A percentile compares a stretch with the other conserved stretches of the same genome.
These are phyloP conservation scores for Lablab purpureus DNA, from an alignment of 306 rosid species.

Conservation along the genomic window DNA sequence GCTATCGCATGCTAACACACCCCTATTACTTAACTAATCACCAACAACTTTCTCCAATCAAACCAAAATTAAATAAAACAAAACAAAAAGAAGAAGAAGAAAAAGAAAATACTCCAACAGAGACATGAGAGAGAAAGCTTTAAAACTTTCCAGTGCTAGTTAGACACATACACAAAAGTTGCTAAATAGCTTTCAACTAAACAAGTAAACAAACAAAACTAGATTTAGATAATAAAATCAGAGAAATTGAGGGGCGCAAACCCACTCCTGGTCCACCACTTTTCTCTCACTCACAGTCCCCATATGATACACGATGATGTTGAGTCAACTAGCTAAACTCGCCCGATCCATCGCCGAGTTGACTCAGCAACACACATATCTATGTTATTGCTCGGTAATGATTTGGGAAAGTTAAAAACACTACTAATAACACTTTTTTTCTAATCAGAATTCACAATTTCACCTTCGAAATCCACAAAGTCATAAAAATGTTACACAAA, in stretches of 20 bases:
- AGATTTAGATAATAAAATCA: conserved; percentile 27
- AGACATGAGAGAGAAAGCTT: background rate
- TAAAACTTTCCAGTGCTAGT: conserved; percentile 17
- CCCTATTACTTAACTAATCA: conserved; percentile 17
- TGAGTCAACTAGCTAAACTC: conserved; percentile 35
- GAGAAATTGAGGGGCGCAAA: conserved; percentile 20
- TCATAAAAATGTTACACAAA: background rate
- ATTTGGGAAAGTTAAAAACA: conserved; percentile 41
- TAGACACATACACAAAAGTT: conserved; percentile 37
- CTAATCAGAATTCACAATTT: background rate
- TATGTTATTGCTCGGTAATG: background rate
- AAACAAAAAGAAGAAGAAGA: background rate
- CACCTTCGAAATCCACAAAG: background rate
- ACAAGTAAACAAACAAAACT: conserved; percentile 20
- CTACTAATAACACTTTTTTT: background rate
- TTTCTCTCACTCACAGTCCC: conserved; percentile 36
- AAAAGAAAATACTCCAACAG: background rate
- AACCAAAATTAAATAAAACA: conserved; percentile 20
- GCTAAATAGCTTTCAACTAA: conserved; percentile 1
- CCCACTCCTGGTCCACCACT: conserved; percentile 46
- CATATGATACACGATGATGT: conserved; percentile 43
- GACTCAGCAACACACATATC: conserved; percentile 25
- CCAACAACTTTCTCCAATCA: background rate
- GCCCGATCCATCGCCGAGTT: conserved; percentile 41
- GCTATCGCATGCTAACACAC: conserved; percentile 40